phyloP scores from a whole-genome alignment of 768 basidiomycete genomes.

The Mycena haematopus region DNA sequence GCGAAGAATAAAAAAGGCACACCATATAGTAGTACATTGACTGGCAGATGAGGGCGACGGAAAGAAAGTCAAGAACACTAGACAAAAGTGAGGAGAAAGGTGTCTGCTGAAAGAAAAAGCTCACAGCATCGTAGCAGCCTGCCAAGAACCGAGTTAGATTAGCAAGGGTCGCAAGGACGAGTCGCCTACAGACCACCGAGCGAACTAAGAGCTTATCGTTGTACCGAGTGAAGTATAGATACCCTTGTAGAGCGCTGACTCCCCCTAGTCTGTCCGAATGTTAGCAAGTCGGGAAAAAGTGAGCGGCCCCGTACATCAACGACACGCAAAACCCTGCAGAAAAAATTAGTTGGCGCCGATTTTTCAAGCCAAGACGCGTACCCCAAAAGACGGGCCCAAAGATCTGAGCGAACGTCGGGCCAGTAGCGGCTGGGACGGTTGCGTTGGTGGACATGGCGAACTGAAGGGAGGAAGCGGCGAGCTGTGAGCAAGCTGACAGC shows the following conservation, averaged over 20 bases:
- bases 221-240: slow-evolving; percentile 28
- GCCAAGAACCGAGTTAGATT: not conserved
- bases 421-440: not conserved
- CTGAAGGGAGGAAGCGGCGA: not conserved
- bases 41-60: slow-evolving; percentile 48
- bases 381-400: slow-evolving; percentile 30
- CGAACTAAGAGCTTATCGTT: slow-evolving; percentile 25
- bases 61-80: slow-evolving; percentile 44
- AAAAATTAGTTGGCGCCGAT: not conserved
- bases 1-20: not conserved
- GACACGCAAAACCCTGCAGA: slow-evolving; percentile 22
- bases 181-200: slow-evolving; percentile 8
- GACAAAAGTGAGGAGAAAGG: not conserved
- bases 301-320: slow-evolving; percentile 11
- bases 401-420: slow-evolving; percentile 16
- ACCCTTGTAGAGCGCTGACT: slow-evolving; percentile 23
- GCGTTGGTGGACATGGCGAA: slow-evolving; percentile 15
- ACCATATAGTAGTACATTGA: slow-evolving; percentile 51
- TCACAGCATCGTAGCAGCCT: slow-evolving; percentile 27
- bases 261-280: slow-evolving; percentile 16
- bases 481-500: not conserved
- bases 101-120: not conserved
- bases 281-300: not conserved
- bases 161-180: not conserved
- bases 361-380: not conserved